Evolutionary conservation across 257 asterid species (phyloP).

Genomic region (Sherardia arvensis): DNA sequence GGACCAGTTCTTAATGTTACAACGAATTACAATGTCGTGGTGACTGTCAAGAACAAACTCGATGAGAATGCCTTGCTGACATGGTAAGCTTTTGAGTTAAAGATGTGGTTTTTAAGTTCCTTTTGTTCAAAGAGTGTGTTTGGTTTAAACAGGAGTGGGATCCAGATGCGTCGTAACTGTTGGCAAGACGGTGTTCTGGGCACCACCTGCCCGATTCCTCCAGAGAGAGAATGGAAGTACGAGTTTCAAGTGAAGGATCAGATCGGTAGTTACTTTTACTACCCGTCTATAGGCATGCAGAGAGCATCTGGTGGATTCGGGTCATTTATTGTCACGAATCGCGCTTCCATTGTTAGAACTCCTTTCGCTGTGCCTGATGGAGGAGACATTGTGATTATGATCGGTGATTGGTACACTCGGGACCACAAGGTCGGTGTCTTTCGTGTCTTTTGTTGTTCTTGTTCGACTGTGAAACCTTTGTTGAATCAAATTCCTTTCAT

Average conservation of each 20-base stretch:
- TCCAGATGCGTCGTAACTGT: slow-evolving; percentile 86
- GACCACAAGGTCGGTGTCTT: slow-evolving; percentile 52
- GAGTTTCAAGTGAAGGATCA: slow-evolving; percentile 98
- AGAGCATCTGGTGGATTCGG: slow-evolving; percentile 96
- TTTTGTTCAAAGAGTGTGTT: not conserved
- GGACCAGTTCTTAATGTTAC: slow-evolving; percentile 82
- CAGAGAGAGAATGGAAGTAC: slow-evolving; percentile 81
- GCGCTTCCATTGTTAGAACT: slow-evolving; percentile 45
- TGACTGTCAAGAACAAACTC: slow-evolving; percentile 69
- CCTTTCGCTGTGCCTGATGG: slow-evolving; percentile 80
- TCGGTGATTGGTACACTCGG: slow-evolving; percentile 92
- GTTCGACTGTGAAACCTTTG: not conserved
- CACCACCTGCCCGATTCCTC: slow-evolving; percentile 84
- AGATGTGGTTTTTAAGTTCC: not conserved
- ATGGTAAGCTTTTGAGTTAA: slow-evolving; percentile 36
- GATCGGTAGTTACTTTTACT: slow-evolving; percentile 87
- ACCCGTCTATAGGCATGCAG: slow-evolving; percentile 76
- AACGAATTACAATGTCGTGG: slow-evolving; percentile 76
- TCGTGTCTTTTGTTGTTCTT: slow-evolving; percentile 4
- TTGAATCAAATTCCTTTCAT: not conserved
- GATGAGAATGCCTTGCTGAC: slow-evolving; percentile 78
- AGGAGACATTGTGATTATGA: slow-evolving; percentile 64
- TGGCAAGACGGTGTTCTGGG: slow-evolving; percentile 98
- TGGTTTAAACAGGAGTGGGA: slow-evolving; percentile 56
- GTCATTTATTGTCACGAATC: slow-evolving; percentile 53